phyloP scores from a whole-genome alignment of 495 filamentous ascomycete species.

The Articulospora tetracladia region DNA sequence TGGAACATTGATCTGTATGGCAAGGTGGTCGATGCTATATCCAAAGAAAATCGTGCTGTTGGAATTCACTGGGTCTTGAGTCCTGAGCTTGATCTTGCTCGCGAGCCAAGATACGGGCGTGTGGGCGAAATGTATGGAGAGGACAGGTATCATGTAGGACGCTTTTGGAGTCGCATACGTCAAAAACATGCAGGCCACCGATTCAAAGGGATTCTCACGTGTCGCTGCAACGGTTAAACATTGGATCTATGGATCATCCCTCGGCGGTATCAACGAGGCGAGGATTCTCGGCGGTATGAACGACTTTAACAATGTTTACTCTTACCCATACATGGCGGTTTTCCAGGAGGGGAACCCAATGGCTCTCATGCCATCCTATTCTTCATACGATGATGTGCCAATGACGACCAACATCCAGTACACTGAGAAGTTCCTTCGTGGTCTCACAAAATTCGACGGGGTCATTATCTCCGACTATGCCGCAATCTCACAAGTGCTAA shows the following conservation, averaged over 20 bases:
- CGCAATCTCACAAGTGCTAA: constrained; percentile 10
- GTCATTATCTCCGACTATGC: constrained; percentile 23
- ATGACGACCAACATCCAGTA: constrained; percentile 40
- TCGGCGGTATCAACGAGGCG: constrained; percentile 21
- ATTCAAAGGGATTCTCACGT: constrained; percentile 20
- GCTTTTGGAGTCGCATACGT: constrained; percentile 20
- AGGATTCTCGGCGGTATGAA: constrained; percentile 19
- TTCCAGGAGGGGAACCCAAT: constrained; percentile 67
- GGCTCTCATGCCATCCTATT: constrained; percentile 76
- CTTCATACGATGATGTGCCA: constrained; percentile 53
- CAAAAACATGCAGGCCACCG: constrained; percentile 22
- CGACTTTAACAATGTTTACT: constrained; percentile 20
- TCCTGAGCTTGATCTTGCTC: constrained; percentile 16
- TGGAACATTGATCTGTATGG: constrained; percentile 20
- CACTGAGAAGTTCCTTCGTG: constrained; percentile 42
- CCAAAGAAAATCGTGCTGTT: not conserved
- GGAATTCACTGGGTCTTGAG: not conserved
- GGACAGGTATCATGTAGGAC: constrained; percentile 13
- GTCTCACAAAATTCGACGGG: constrained; percentile 14
- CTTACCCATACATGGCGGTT: constrained; percentile 73
- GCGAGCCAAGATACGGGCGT: constrained; percentile 21
- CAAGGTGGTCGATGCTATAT: not conserved
- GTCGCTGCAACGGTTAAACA: constrained; percentile 23
- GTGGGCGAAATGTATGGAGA: constrained; percentile 25
- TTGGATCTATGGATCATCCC: constrained; percentile 17